These are phyloP conservation scores for Suillus occidentalis DNA, from an alignment of 768 basidiomycete genomes.

Conservation along the genomic window DNA sequence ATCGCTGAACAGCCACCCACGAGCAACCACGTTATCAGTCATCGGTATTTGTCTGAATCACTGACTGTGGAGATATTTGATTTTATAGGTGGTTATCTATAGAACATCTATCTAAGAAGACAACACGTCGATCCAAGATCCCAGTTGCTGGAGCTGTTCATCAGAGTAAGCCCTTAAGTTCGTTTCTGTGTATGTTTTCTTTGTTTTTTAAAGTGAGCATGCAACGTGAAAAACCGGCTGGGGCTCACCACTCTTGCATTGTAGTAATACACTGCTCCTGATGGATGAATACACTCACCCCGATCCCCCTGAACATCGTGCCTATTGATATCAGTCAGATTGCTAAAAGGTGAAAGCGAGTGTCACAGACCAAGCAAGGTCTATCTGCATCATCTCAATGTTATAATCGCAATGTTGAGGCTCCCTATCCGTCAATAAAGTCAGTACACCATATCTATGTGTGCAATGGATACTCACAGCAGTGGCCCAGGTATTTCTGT, in stretches of 20 bases:
- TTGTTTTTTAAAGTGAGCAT: background rate
- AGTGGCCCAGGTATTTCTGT: no score
- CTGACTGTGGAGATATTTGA: no score
- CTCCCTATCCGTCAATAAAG: background rate
- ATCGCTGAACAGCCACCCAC: no score
- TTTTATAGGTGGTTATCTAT: no score
- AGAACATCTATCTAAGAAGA: no score
- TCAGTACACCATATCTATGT: background rate
- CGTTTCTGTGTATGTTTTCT: background rate
- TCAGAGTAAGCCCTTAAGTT: background rate
- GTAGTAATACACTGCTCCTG: background rate
- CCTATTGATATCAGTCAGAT: background rate
- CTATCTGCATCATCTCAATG: background rate
- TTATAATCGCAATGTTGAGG: background rate
- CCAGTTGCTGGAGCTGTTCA: no score
- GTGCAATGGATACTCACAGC: no score
- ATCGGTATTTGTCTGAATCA: no score
- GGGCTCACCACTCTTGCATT: background rate
- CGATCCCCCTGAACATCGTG: background rate
- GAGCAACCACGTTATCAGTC: no score
- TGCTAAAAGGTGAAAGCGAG: no score
- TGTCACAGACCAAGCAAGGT: no score
- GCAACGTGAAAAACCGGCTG: background rate
- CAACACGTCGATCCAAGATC: no score
- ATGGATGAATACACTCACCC: background rate